Base-by-base conservation (phyloP, 495 filamentous ascomycete genomes). In the Aspergillus heteromorphus region DNA sequence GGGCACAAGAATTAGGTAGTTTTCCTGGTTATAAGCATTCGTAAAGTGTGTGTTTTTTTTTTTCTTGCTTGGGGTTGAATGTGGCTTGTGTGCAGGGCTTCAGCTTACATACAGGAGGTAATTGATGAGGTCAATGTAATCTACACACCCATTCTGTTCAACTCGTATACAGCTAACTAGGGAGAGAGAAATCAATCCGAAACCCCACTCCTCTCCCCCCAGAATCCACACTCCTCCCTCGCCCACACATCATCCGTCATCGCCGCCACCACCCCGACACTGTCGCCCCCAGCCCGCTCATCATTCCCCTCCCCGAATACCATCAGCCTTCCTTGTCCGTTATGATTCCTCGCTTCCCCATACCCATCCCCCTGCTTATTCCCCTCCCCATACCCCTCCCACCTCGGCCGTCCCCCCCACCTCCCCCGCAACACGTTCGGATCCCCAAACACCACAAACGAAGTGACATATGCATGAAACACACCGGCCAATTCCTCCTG, bases 271-370 rank as follows among this genome's bases (percentile, higher is more conserved):
- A 66, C 63, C 0, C 80, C 82, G 9, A 45, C 56, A 17, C 45
- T 21, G 6, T 63, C 51, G 6, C 73, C 72, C 1, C 77, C 78
- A 11, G 70, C 71, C 6, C 76, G 58, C 64, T 86, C 83, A 50
- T 86, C 76, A 63, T 87, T 87, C 2, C 78, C 83, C 51, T 82
- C 70, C 14, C 84, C 83, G 63, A 87, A 85, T 0, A 83, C 68
- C 60, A 81, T 65, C 1, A 82, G 56, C 14, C 52, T 3, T 27
- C 7, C 7, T 7, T 27, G 23, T 27, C 23, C 23, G n/a, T n/a
- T n/a, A n/a, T n/a, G n/a, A n/a, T n/a, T n/a, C n/a, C n/a, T n/a
- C n/a, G n/a, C n/a, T n/a, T n/a, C n/a, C n/a, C n/a, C n/a, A n/a
- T n/a, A n/a, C 23, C 23, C 23, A 27, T 27, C 23, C 21, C 58